Evolutionary conservation across 768 basidiomycete genomes (phyloP).

Genomic region (Austroboletus eburneus): DNA sequence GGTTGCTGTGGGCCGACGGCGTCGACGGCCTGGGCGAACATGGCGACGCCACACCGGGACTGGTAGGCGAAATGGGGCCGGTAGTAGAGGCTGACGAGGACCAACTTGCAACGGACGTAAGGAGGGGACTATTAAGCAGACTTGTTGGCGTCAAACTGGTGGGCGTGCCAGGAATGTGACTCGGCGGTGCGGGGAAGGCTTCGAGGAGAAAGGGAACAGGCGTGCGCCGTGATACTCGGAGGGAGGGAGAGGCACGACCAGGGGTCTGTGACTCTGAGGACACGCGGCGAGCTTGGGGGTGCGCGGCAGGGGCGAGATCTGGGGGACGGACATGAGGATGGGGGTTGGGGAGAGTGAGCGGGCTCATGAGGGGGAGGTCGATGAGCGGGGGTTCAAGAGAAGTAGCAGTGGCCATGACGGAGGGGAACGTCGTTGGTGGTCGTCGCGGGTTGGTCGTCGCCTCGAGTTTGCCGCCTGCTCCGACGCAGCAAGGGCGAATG

Average conservation of each 20-base stretch:
- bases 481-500: conserved; percentile 2
- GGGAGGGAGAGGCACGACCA: conserved; percentile 23
- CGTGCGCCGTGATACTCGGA: conserved; percentile 28
- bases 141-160: background rate
- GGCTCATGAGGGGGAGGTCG: conserved; percentile 13
- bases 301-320: conserved; percentile 9
- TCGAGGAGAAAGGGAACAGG: conserved; percentile 34
- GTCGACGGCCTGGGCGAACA: conserved; percentile 13
- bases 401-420: conserved; percentile 15
- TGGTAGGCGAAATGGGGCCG: background rate
- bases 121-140: conserved; percentile 10
- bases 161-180: conserved; percentile 30
- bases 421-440: conserved; percentile 1
- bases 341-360: conserved; percentile 15
- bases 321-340: conserved; percentile 2
- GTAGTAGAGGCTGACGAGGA: conserved; percentile 4
- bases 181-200: conserved; percentile 35
- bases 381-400: conserved; percentile 16
- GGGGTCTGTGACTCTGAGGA: conserved; percentile 25
- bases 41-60: conserved; percentile 8
- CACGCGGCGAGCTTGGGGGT: conserved; percentile 14
- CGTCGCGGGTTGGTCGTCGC: conserved; percentile 5
- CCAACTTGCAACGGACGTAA: conserved; percentile 10
- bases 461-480: too few species aligned
- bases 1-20: conserved; percentile 33